These are phyloP conservation scores for Boeremia exigua DNA, from an alignment of 2,329 filamentous ascomycete species.

Conservation along the genomic window DNA sequence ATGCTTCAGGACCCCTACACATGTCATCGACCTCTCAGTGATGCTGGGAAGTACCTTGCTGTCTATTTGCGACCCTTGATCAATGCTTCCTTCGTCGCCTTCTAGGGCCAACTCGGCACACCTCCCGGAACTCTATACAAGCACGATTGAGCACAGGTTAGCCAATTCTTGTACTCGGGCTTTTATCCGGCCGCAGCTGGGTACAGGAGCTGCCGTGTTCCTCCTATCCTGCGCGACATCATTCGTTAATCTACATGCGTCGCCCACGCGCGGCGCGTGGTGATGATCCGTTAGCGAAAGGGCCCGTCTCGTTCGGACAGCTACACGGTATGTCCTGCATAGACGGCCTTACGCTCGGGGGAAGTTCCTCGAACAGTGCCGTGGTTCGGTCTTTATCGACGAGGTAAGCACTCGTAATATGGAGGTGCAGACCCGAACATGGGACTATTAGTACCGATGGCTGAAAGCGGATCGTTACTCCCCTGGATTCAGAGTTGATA, in stretches of 20 bases:
- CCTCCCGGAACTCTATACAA: not conserved
- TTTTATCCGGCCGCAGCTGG: too few relatives aligned
- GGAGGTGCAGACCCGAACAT: not conserved
- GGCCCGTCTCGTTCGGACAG: not conserved
- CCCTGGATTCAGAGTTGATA: not conserved
- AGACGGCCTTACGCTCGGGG: not conserved
- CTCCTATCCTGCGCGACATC: not conserved
- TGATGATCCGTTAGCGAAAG: not conserved
- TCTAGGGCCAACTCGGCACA: not conserved
- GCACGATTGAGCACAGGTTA: not conserved
- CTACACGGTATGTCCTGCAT: not conserved
- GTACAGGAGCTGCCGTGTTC: not conserved
- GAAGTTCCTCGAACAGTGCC: not conserved
- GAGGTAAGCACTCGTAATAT: not conserved
- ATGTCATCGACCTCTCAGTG: not conserved
- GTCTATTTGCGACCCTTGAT: not conserved
- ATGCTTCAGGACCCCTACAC: not conserved
- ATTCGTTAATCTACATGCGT: not conserved
- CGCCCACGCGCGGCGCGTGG: conserved; percentile 5
- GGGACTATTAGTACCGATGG: too few relatives aligned
- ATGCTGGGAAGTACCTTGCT: not conserved
- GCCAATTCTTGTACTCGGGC: too few relatives aligned
- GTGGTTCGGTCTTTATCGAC: not conserved
- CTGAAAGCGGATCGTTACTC: not conserved
- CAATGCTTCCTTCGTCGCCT: not conserved